Evolutionary conservation across 192 early-diverging fungal species (phyloP).

Genomic region (Coemansia sp.): DNA sequence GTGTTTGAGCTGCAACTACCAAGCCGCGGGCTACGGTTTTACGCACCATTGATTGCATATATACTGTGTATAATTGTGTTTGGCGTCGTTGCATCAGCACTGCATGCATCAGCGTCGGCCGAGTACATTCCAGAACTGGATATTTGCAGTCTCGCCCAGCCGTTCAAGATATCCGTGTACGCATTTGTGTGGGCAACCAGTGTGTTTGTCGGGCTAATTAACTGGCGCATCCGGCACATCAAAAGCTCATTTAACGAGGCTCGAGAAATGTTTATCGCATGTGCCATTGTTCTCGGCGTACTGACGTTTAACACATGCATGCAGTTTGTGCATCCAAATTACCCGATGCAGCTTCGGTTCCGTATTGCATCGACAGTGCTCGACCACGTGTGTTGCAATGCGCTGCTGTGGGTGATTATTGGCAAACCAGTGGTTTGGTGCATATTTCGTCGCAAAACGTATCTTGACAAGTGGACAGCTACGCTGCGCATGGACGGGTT

Average conservation of each 20-base stretch:
- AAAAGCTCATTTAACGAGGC: conserved; percentile 49
- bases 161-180: conserved; percentile 26
- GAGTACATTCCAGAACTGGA: conserved; percentile 16
- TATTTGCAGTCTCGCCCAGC: conserved; percentile 15
- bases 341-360: conserved; percentile 15
- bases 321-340: conserved; percentile 20
- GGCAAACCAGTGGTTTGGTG: conserved; percentile 19
- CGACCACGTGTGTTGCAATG: conserved; percentile 18
- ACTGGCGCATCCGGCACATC: conserved; percentile 32
- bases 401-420: conserved; percentile 34
- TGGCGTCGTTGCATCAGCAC: conserved; percentile 16
- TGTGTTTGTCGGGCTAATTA: conserved; percentile 14
- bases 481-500: conserved; percentile 26
- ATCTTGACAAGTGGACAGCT: conserved; percentile 19
- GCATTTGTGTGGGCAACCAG: conserved; percentile 22
- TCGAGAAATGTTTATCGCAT: conserved; percentile 29
- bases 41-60: conserved; percentile 17
- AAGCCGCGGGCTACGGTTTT: conserved; percentile 20
- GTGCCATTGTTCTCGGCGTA: conserved; percentile 16
- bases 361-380: conserved; percentile 19
- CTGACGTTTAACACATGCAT: conserved; percentile 16
- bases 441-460: conserved; percentile 19
- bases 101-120: conserved; percentile 5
- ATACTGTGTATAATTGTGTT: conserved; percentile 10
- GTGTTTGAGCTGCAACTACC: conserved; percentile 25